Evolutionary conservation across 139 green algal species (phyloP).

Genomic region (Dunaliella sp.): DNA sequence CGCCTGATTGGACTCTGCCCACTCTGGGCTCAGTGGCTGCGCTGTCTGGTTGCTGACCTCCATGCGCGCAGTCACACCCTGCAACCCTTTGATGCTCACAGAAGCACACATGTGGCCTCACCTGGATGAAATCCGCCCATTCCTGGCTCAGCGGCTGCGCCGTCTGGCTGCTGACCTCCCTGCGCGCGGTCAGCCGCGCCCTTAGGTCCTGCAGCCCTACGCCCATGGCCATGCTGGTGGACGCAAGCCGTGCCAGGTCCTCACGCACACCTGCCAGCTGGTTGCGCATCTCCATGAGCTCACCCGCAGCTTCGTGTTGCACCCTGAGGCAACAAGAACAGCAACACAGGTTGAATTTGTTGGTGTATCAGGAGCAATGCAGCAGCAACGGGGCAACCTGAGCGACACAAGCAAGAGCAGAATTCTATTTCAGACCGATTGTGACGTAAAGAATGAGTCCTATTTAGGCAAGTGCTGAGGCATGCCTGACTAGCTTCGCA

Average conservation of each 20-base stretch:
- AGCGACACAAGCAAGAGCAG: no score
- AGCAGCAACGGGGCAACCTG: no score
- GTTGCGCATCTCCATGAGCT: neutral
- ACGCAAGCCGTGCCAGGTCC: neutral
- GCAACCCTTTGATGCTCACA: neutral
- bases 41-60: neutral
- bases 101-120: neutral
- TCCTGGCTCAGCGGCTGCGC: neutral
- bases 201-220: neutral
- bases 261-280: neutral
- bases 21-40: neutral
- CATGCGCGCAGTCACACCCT: conserved; percentile 4
- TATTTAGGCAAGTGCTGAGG: no score
- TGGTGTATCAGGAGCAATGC: no score
- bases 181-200: conserved; percentile 12
- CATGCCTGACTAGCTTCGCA: no score
- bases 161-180: conserved; percentile 1
- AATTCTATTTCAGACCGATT: no score
- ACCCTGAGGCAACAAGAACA: no score
- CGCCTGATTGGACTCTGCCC: conserved; percentile 11
- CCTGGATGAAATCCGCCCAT: conserved; percentile 16
- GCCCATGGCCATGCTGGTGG: conserved; percentile 1
- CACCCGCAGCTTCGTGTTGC: neutral
- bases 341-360: no score
- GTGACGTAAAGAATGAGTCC: no score